Conservation (phyloP, 208 protist genomes). For the Naegleria gruberi region DNA sequence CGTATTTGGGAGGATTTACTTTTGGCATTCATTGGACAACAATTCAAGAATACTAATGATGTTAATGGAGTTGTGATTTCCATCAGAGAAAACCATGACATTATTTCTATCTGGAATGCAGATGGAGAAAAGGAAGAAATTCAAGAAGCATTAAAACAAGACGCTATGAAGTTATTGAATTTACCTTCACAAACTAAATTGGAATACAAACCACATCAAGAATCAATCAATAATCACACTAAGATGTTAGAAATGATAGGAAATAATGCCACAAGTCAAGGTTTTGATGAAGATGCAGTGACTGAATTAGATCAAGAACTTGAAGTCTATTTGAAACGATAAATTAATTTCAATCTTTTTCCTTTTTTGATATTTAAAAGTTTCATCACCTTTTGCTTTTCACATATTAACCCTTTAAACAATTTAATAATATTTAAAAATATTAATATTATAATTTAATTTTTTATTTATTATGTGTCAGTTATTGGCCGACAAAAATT, state of each 20-base stretch:
- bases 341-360: too few species aligned
- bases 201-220: constrained; percentile 5
- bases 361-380: too few species aligned
- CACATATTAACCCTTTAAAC: too few species aligned
- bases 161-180: background rate
- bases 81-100: constrained; percentile 43
- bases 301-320: background rate
- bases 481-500: too few species aligned
- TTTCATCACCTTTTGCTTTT: too few species aligned
- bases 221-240: background rate
- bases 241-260: background rate
- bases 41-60: constrained; percentile 51
- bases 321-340: background rate
- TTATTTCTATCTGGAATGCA: constrained; percentile 47
- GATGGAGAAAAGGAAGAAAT: constrained; percentile 33
- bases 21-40: constrained; percentile 52
- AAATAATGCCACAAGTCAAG: background rate
- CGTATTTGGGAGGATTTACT: constrained; percentile 57
- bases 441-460: too few species aligned
- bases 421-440: too few species aligned
- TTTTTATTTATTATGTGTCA: too few species aligned
- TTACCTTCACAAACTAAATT: background rate
- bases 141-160: constrained; percentile 27
- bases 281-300: background rate
- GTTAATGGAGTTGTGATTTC: constrained; percentile 42